Evolutionary conservation across 345 rosid species (phyloP), one percentile per base, ranked within the genome.

Genomic region (Eucalyptus coolabah): DNA sequence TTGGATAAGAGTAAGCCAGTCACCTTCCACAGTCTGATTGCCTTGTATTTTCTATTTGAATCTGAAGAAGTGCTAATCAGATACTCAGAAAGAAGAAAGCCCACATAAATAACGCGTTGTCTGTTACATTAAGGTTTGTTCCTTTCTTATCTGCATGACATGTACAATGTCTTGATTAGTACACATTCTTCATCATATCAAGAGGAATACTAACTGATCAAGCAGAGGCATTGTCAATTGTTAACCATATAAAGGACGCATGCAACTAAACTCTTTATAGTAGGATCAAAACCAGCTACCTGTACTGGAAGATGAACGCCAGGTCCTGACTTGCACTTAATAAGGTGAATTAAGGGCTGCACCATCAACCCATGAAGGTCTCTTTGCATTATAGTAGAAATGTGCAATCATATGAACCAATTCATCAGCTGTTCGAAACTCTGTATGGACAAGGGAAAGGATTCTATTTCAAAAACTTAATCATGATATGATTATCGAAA

Each of bases 301-400:
- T 86, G 88, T 59, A 86, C 67, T 1, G 9, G 45, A 86, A 86
- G 67, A 86, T 5, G 2, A 59, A 40, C 7, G 49, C 7, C 59
- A 34, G 65, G 45, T 53, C 37, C 88, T 32, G 42, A 50, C 88
- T 50, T 53, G 83, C 28, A 72, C 83, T 50, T 72, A 83, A 18
- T 89, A 40, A 23, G 72, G 34, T 24, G 9, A 37, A 12, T 69
- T 49, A 12, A 63, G 14, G 30, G 88, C 90, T 32, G 85, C 53
- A 86, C 94, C 91, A 59, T 95, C 92, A 30, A 96, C 59, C 91
- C 96, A 98, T 18, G 97, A 91, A 88, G 99, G 99, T 92, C 94
- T 94, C 94, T 94, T 96, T n/a, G 99, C 99, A 86, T 96, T 96
- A 65, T 95, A 96, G 90, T 98, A 98, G 92, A 98, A 95, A 93